These are phyloP conservation scores for Xylona heveae DNA, from an alignment of 495 filamentous ascomycete species.

Conservation along the genomic window DNA sequence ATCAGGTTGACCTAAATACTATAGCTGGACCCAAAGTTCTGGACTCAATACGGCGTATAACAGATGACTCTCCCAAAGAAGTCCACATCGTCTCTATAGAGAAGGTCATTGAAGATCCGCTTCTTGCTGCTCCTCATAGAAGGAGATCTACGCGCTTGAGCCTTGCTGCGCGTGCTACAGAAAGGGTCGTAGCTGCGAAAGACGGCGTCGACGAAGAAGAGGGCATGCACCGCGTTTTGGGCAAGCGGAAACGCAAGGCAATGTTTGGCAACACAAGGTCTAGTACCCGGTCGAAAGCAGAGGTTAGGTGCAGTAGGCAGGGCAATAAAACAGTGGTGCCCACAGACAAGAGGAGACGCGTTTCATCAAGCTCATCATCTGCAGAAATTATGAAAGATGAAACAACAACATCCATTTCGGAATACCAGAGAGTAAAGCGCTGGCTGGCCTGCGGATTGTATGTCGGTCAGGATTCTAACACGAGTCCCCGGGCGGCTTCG, in stretches of 20 bases:
- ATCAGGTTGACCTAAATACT: slow-evolving; percentile 16
- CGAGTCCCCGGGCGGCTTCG: slow-evolving; percentile 31
- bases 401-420: slow-evolving; percentile 16
- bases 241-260: slow-evolving; percentile 29
- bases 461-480: slow-evolving; percentile 52
- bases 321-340: not conserved
- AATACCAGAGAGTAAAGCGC: slow-evolving; percentile 28
- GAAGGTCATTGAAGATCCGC: slow-evolving; percentile 21
- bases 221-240: slow-evolving; percentile 28
- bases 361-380: slow-evolving; percentile 25
- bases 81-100: slow-evolving; percentile 15
- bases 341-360: slow-evolving; percentile 21
- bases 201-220: slow-evolving; percentile 15
- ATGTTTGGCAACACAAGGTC: slow-evolving; percentile 19
- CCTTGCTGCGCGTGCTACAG: slow-evolving; percentile 22
- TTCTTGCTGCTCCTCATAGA: slow-evolving; percentile 10
- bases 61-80: slow-evolving; percentile 13
- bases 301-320: not conserved
- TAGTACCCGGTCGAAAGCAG: slow-evolving; percentile 8
- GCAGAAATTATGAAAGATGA: slow-evolving; percentile 22
- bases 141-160: slow-evolving; percentile 20
- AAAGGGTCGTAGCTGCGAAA: slow-evolving; percentile 10
- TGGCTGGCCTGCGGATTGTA: slow-evolving; percentile 77
- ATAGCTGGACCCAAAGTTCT: slow-evolving; percentile 12
- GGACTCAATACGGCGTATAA: slow-evolving; percentile 20